A percentile compares a stretch with the other conserved stretches of the same genome.
These are phyloP conservation scores for Melocanna baccifera DNA, from an alignment of 176 grass and related monocot species.

Conservation along the genomic window DNA sequence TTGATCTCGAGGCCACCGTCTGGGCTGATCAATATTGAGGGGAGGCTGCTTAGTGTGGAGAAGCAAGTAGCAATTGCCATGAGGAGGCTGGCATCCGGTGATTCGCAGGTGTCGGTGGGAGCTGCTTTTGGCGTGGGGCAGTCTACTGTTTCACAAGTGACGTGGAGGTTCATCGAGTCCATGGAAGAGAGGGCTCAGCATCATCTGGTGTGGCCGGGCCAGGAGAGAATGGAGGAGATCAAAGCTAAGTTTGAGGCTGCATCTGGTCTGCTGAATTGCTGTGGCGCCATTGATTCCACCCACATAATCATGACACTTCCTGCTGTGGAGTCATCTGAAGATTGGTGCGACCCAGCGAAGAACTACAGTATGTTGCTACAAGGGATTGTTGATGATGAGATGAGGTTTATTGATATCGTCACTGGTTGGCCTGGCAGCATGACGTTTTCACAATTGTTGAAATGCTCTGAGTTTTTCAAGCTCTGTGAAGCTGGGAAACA, in stretches of 20 bases:
- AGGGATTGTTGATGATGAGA: slow-evolving; percentile 81
- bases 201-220: slow-evolving; percentile 77
- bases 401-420: slow-evolving; percentile 93
- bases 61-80: slow-evolving; percentile 97
- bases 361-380: slow-evolving; percentile 98
- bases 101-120: slow-evolving; percentile 92
- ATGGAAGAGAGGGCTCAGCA: slow-evolving; percentile 82
- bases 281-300: slow-evolving; percentile 81
- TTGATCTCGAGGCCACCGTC: slow-evolving; percentile 92
- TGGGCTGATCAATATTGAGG: slow-evolving; percentile 95
- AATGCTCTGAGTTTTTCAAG: slow-evolving; percentile 72
- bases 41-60: slow-evolving; percentile 94
- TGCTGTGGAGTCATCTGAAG: slow-evolving; percentile 83
- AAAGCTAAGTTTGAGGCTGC: slow-evolving; percentile 59
- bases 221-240: slow-evolving; percentile 57
- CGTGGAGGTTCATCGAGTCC: slow-evolving; percentile 95
- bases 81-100: slow-evolving; percentile 86
- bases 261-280: slow-evolving; percentile 80
- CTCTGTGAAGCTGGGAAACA: slow-evolving; percentile 62
- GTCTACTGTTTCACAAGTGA: slow-evolving; percentile 96
- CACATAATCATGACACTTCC: slow-evolving; percentile 96
- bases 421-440: slow-evolving; percentile 93
- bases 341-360: slow-evolving; percentile 78
- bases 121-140: slow-evolving; percentile 89
- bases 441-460: slow-evolving; percentile 72